Percentiles rank a stretch among this genome's conserved stretches.
Conservation (phyloP, 805 yeast species). For the Millerozyma acaciae region DNA sequence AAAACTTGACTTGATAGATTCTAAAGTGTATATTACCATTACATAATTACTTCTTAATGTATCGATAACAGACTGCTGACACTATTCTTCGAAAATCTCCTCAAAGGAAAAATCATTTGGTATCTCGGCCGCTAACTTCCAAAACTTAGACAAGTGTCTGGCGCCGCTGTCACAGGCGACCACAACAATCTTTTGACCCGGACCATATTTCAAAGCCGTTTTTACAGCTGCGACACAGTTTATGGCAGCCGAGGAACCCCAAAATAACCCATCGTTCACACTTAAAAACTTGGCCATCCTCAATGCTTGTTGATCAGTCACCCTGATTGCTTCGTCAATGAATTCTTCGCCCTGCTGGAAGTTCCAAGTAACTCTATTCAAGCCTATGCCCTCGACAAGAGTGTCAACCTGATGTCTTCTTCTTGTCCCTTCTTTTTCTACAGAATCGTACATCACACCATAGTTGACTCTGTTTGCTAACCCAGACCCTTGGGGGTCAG, state of each 20-base stretch:
- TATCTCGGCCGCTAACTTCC: conserved; percentile 62
- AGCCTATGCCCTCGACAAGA: conserved; percentile 87
- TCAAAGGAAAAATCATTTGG: conserved; percentile 34
- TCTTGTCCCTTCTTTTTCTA: conserved; percentile 89
- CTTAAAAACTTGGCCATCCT: conserved; percentile 84
- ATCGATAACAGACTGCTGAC: too few species aligned
- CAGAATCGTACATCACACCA: conserved; percentile 91
- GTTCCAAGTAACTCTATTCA: conserved; percentile 81
- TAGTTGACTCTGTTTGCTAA: conserved; percentile 75
- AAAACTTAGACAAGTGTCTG: conserved; percentile 86
- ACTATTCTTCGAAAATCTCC: conserved; percentile 26
- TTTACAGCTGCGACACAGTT: conserved; percentile 86
- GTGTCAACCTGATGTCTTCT: conserved; percentile 97
- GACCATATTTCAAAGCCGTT: conserved; percentile 39
- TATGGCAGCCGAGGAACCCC: conserved; percentile 92
- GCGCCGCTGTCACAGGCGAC: conserved; percentile 91
- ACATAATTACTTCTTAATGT: too few species aligned
- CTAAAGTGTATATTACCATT: too few species aligned
- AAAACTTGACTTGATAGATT: too few species aligned
- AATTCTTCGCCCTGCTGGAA: conserved; percentile 64
- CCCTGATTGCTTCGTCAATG: conserved; percentile 78
- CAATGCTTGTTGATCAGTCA: conserved; percentile 74
- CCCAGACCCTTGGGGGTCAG: conserved; percentile 97
- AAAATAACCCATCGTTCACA: conserved; percentile 80
- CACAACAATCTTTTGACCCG: conserved; percentile 72